These are phyloP conservation scores for Daldinia caldariorum DNA, from an alignment of 495 filamentous ascomycete genomes.

Conservation along the genomic window DNA sequence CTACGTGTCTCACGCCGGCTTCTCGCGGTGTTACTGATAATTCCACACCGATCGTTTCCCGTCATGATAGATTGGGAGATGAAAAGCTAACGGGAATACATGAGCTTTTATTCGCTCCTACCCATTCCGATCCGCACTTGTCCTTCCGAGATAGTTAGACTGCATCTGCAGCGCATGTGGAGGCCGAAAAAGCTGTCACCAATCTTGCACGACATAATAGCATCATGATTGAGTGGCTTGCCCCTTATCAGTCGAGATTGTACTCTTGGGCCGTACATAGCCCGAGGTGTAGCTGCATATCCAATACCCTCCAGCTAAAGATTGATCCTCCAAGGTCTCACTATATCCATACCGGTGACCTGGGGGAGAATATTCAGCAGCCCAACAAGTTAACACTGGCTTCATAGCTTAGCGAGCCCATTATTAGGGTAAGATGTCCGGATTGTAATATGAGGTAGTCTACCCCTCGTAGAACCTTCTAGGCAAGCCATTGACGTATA, in stretches of 20 bases:
- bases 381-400: neutral
- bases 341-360: neutral
- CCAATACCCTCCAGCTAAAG: neutral
- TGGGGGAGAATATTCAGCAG: neutral
- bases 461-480: constrained; percentile 39
- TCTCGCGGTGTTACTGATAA: constrained; percentile 8
- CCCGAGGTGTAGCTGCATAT: neutral
- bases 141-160: constrained; percentile 21
- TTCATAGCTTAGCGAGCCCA: neutral
- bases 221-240: constrained; percentile 26
- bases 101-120: constrained; percentile 10
- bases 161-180: constrained; percentile 17
- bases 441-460: neutral
- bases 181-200: constrained; percentile 15
- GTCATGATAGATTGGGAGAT: constrained; percentile 18
- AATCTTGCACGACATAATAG: constrained; percentile 35
- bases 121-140: constrained; percentile 20
- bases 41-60: constrained; percentile 11
- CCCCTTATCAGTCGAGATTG: constrained; percentile 15
- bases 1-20: constrained; percentile 11
- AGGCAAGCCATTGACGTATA: constrained; percentile 62
- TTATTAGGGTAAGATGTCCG: neutral
- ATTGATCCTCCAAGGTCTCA: neutral
- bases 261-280: neutral
- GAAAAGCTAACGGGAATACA: constrained; percentile 8